These are phyloP conservation scores for Alternaria tenuissima DNA, from an alignment of 2,329 filamentous ascomycete genomes.

Conservation along the genomic window DNA sequence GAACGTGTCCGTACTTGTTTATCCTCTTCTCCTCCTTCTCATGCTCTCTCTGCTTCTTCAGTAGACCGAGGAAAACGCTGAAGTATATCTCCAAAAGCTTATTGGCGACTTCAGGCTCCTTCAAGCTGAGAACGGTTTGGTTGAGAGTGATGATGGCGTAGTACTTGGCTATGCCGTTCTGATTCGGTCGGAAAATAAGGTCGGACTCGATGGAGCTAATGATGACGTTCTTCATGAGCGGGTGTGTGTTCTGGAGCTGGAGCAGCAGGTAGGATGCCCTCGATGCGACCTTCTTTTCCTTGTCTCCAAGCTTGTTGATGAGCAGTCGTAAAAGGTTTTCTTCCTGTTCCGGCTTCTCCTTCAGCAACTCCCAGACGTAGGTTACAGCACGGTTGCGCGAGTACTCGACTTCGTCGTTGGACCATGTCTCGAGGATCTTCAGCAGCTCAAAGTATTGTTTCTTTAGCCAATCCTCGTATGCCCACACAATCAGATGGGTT, in stretches of 20 bases:
- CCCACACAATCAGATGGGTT: slow-evolving; percentile 84
- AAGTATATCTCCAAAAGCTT: slow-evolving; percentile 92
- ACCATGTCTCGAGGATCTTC: slow-evolving; percentile 91
- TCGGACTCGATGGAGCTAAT: slow-evolving; percentile 87
- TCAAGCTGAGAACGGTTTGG: slow-evolving; percentile 88
- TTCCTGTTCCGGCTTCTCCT: slow-evolving; percentile 97
- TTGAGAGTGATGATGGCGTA: slow-evolving; percentile 97
- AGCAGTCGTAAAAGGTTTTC: slow-evolving; percentile 88
- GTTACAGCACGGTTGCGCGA: slow-evolving; percentile 87
- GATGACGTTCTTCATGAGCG: slow-evolving; percentile 91
- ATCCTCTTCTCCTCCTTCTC: slow-evolving; percentile 49
- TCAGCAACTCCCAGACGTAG: slow-evolving; percentile 89
- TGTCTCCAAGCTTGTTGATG: slow-evolving; percentile 96
- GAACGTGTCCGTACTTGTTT: slow-evolving; percentile 60
- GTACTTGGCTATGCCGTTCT: slow-evolving; percentile 89
- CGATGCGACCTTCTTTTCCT: slow-evolving; percentile 93
- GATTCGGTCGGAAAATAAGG: slow-evolving; percentile 83
- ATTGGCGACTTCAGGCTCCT: slow-evolving; percentile 81
- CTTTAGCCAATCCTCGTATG: slow-evolving; percentile 95
- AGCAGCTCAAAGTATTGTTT: slow-evolving; percentile 91
- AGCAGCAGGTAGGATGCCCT: slow-evolving; percentile 92
- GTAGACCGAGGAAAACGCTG: slow-evolving; percentile 79
- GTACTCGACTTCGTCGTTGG: slow-evolving; percentile 93
- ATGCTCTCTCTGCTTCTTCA: slow-evolving; percentile 68
- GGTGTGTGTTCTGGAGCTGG: slow-evolving; percentile 87